Evolutionary conservation across 306 rosid genomes (phyloP).

Genomic region (Citrullus amarus): DNA sequence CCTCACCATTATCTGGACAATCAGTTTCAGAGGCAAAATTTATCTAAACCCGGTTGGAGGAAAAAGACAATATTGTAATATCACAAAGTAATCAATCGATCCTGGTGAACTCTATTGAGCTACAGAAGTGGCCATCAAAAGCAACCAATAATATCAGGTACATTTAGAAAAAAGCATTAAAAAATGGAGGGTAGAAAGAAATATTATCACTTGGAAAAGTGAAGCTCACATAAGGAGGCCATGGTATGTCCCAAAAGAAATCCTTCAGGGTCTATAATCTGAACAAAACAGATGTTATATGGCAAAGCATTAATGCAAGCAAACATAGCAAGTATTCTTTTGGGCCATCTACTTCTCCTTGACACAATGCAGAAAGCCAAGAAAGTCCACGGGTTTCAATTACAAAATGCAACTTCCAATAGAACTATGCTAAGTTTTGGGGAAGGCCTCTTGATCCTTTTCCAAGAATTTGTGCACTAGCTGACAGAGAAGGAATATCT

Average conservation of each 20-base stretch:
- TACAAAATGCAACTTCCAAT: not conserved
- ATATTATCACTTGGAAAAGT: not conserved
- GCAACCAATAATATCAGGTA: not conserved
- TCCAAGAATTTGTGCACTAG: not conserved
- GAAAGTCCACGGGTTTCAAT: not conserved
- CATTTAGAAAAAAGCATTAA: not conserved
- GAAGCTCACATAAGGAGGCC: not conserved
- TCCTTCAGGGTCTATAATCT: not conserved
- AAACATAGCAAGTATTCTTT: not conserved
- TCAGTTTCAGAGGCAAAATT: conserved; percentile 15
- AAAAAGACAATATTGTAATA: not conserved
- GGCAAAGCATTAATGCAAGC: not conserved
- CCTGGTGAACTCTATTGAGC: not conserved
- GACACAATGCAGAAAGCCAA: not conserved
- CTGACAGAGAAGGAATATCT: not conserved
- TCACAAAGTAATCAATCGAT: not conserved
- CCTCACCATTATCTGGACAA: conserved; percentile 52
- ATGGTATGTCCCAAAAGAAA: not conserved
- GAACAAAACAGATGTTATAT: not conserved
- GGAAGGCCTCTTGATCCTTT: not conserved
- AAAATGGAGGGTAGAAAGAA: not conserved
- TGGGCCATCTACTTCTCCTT: not conserved
- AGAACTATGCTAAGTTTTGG: not conserved
- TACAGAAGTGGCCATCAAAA: not conserved
- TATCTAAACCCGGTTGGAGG: not conserved